Evolutionary conservation across 2,329 filamentous ascomycete genomes (phyloP), one percentile per base, ranked within the genome.

Genomic region (Daldinia sp.): DNA sequence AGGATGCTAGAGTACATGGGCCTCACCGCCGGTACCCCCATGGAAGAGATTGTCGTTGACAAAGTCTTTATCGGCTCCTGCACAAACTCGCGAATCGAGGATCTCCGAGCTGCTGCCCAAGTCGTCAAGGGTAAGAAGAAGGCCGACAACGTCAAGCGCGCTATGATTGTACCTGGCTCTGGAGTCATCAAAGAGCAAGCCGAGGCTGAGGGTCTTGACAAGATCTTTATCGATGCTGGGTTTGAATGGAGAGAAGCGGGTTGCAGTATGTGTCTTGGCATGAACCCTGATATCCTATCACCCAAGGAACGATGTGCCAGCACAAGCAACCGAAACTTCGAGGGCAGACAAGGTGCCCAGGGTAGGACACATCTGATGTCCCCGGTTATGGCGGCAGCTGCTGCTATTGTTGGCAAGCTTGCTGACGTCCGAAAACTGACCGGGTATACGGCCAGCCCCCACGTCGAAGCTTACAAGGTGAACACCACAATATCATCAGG

Each of bases 181-280:
- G 96, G 96, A 73, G 88, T 98, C 6, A 92, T 99, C 75, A 98
- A 98, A 86, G 89, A 90, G 68, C 92, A 94, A 81, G 96, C 96
- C 5, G 95, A 99, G 82, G 84, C 88, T 2, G 96, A 98, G 81
- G 95, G 95, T 60, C 89, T 99, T 4, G 93, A 98, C 82, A 93
- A 94, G 84, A 92, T 98, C 78, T 98, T 99, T 81, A 78, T 84
- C 7, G 93, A 97, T 69, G 94, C 96, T 55, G 96, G 96, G 6
- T 98, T 98, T 74, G 95, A 98, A 80, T 98, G 95, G 95, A 90
- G 96, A 79, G 96, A 99, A 84, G 96, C 96, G 73, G 96, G 96
- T 56, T 99, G 96, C 88, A 97, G 93, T 70, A 99, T 99, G 96
- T 98, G 96, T 79, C 87, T 99, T 62, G 96, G 96, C 79, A 99